These are phyloP conservation scores for Hypoxylon sp. DNA, from an alignment of 2,329 filamentous ascomycete species.

Conservation along the genomic window DNA sequence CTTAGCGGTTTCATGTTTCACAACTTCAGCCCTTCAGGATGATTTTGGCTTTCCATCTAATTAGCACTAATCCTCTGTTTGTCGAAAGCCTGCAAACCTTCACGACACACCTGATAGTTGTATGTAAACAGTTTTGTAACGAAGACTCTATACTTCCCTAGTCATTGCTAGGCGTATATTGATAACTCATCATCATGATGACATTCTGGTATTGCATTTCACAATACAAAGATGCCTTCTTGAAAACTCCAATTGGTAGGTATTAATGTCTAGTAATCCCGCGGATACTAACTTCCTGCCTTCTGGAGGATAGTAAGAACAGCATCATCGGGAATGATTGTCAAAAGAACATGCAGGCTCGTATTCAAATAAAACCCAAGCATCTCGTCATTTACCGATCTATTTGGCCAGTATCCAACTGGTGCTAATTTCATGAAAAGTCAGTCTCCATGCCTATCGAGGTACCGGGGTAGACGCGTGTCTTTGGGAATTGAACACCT, in stretches of 20 bases:
- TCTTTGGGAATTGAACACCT: neutral
- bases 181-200: neutral
- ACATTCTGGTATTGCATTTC: constrained; percentile 6
- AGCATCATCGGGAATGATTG: neutral
- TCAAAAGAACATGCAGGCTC: neutral
- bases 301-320: constrained; percentile 3
- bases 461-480: no score
- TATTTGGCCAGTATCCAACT: neutral
- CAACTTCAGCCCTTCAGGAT: constrained; percentile 22
- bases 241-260: constrained; percentile 13
- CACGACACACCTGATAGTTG: neutral
- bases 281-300: neutral
- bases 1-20: constrained; percentile 33
- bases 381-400: neutral
- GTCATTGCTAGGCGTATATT: neutral
- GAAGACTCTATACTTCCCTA: neutral
- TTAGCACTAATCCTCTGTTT: constrained; percentile 2
- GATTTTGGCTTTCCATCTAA: neutral
- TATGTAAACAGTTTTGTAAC: neutral
- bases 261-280: constrained; percentile 20
- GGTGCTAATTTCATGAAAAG: neutral
- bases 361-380: neutral
- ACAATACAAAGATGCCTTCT: constrained; percentile 11
- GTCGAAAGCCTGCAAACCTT: neutral
- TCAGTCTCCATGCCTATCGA: no score